Evolutionary conservation across 768 basidiomycete genomes (phyloP), one percentile per base, ranked within the genome.

Genomic region (Rhodotorula graminis): DNA sequence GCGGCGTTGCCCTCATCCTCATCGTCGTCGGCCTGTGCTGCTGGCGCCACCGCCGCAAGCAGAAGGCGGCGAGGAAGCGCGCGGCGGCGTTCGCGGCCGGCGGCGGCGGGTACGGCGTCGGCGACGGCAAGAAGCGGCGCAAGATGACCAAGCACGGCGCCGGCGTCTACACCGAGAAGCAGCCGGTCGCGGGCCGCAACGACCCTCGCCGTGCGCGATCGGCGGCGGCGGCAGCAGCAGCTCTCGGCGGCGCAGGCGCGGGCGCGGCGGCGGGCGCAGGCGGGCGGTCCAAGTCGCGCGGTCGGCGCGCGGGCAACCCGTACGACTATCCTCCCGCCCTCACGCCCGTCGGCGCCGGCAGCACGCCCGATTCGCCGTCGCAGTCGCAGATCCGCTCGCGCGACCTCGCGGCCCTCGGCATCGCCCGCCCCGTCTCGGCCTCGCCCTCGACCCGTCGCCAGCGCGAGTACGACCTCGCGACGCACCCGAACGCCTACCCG

Each of bases 361-460:
- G 27, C n/a, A 9, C 2, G 23, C 46, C 49, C 49, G 25, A 31
- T 23, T 64, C 62, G 6, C 50, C 62, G 25, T 64, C 62, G 6
- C 50, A 37, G 25, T 53, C 50, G 16, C 50, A 50, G 15, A 21
- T 50, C 15, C 62, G 62, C 31, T 52, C 62, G 3, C 50, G 62
- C 50, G 62, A 64, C 37, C 62, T 64, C 50, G 62, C 62, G 15
- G 62, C 62, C 14, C 62, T 64, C 37, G 62, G 62, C 29, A 64
- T 53, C 50, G 42, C 37, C 50, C 62, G 62, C 0, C 62, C 62
- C 7, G 12, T 31, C 1, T 50, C 61, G 15, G 49, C 62, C 50
- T 37, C 62, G 12, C 50, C 50, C 37, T 62, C 61, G 18, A 29
- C 31, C 8, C 23, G 46, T 25, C 21, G 31, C 2, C 46, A 49